Percentiles rank a stretch among this genome's conserved stretches.
Conservation (phyloP, 106 monocot species). For the Chionographis japonica region DNA sequence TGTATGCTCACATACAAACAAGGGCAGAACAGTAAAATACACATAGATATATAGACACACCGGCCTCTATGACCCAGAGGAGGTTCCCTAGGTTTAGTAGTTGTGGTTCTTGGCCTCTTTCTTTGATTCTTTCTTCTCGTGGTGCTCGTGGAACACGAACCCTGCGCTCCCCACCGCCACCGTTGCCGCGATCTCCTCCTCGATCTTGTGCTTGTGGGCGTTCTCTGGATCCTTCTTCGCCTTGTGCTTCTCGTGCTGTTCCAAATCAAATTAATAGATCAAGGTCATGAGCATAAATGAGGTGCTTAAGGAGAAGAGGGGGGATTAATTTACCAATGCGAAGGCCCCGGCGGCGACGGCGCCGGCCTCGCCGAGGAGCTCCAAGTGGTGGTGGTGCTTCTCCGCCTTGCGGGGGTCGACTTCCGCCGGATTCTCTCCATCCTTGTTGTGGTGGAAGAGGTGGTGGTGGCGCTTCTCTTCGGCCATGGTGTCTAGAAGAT, state of each 20-base stretch:
- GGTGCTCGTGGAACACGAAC: slow-evolving; percentile 66
- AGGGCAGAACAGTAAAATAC: too few relatives aligned
- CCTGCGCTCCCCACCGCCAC: slow-evolving; percentile 46
- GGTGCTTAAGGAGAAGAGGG: not conserved
- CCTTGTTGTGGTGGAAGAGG: slow-evolving; percentile 28
- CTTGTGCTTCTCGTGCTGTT: slow-evolving; percentile 78
- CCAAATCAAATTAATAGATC: not conserved
- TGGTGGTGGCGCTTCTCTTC: slow-evolving; percentile 39
- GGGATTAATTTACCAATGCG: slow-evolving; percentile 40
- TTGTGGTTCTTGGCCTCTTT: not conserved
- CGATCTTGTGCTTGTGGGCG: slow-evolving; percentile 63
- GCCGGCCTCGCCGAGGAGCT: slow-evolving; percentile 49
- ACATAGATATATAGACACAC: too few relatives aligned
- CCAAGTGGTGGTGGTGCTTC: slow-evolving; percentile 10
- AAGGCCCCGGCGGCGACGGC: slow-evolving; percentile 51
- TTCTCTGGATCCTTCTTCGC: slow-evolving; percentile 69
- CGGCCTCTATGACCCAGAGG: too few relatives aligned
- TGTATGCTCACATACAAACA: too few relatives aligned
- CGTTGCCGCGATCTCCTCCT: slow-evolving; percentile 63
- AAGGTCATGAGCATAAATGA: not conserved
- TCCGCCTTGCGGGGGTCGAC: too few relatives aligned
- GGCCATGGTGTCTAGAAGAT: slow-evolving; percentile 15
- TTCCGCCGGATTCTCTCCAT: slow-evolving; percentile 12
- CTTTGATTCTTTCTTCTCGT: slow-evolving; percentile 62
- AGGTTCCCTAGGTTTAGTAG: too few relatives aligned